These are phyloP conservation scores for Blastobotrys proliferans DNA, from an alignment of 1,139 yeast genomes.

Conservation along the genomic window DNA sequence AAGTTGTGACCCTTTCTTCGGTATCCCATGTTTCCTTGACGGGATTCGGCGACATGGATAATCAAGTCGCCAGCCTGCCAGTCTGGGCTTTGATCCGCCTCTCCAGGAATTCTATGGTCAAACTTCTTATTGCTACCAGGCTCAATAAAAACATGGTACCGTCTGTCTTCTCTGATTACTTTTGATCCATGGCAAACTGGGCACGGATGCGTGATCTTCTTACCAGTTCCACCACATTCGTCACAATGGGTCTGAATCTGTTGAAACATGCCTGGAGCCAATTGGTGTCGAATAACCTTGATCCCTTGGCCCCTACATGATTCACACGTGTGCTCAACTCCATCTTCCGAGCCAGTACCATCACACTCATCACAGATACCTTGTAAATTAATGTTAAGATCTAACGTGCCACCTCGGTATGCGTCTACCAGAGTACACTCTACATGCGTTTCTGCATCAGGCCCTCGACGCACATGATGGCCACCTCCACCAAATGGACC, in stretches of 20 bases:
- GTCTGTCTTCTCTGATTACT: slow-evolving; percentile 52
- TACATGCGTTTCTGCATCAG: slow-evolving; percentile 55
- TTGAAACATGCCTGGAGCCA: slow-evolving; percentile 90
- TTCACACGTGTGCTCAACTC: slow-evolving; percentile 57
- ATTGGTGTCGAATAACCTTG: slow-evolving; percentile 60
- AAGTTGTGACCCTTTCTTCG: slow-evolving; percentile 70
- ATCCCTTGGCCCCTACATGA: slow-evolving; percentile 76
- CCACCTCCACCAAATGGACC: slow-evolving; percentile 14
- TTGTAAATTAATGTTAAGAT: slow-evolving; percentile 63
- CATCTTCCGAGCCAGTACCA: slow-evolving; percentile 85
- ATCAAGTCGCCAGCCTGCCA: slow-evolving; percentile 75
- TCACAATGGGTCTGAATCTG: slow-evolving; percentile 78
- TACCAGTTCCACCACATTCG: slow-evolving; percentile 74
- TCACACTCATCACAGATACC: slow-evolving; percentile 71
- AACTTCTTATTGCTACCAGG: slow-evolving; percentile 68
- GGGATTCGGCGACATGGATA: slow-evolving; percentile 46
- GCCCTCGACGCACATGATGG: slow-evolving; percentile 56
- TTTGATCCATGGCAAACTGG: slow-evolving; percentile 66
- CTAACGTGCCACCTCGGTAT: slow-evolving; percentile 61
- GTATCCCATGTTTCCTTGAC: slow-evolving; percentile 61
- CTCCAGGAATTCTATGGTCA: slow-evolving; percentile 60
- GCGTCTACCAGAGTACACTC: slow-evolving; percentile 60
- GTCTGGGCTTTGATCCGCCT: slow-evolving; percentile 82
- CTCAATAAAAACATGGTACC: slow-evolving; percentile 56
- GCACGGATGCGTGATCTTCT: slow-evolving; percentile 61